Conservation (phyloP, 345 rosid genomes). For the Capsella bursapastoris region DNA sequence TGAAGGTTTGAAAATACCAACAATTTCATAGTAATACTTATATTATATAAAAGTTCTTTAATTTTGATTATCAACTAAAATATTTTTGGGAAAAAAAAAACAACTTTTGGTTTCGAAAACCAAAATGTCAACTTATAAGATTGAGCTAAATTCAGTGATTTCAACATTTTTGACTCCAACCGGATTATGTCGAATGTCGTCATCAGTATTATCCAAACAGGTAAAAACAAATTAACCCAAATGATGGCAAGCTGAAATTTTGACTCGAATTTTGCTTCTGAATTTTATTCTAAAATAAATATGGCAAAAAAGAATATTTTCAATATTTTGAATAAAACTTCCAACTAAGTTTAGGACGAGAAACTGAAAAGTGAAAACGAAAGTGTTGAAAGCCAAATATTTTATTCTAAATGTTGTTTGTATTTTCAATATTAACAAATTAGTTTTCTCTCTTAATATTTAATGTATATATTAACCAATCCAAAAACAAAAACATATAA, state of each 20-base stretch:
- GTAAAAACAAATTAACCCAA: not conserved
- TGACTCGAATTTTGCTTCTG: too few relatives aligned
- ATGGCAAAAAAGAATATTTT: too few relatives aligned
- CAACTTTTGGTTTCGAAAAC: not conserved
- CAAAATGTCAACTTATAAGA: not conserved
- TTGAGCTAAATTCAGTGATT: not conserved
- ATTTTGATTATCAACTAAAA: not conserved
- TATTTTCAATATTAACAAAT: too few relatives aligned
- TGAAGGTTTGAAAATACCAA: conserved; percentile 3
- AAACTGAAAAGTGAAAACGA: too few relatives aligned
- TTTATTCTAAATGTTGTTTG: too few relatives aligned
- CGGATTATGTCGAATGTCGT: not conserved
- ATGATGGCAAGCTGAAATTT: not conserved
- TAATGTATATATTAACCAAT: too few relatives aligned
- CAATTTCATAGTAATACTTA: not conserved
- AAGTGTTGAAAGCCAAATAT: too few relatives aligned
- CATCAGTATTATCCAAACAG: not conserved
- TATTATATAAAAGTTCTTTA: not conserved
- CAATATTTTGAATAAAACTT: too few relatives aligned
- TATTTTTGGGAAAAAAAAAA: not conserved
- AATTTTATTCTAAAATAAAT: too few relatives aligned
- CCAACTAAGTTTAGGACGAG: too few relatives aligned
- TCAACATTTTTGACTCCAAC: conserved; percentile 16
- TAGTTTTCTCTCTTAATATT: too few relatives aligned
- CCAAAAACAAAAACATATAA: too few relatives aligned